Conservation (phyloP, 2,329 filamentous ascomycete species). For the Pseudogymnoascus sp. region DNA sequence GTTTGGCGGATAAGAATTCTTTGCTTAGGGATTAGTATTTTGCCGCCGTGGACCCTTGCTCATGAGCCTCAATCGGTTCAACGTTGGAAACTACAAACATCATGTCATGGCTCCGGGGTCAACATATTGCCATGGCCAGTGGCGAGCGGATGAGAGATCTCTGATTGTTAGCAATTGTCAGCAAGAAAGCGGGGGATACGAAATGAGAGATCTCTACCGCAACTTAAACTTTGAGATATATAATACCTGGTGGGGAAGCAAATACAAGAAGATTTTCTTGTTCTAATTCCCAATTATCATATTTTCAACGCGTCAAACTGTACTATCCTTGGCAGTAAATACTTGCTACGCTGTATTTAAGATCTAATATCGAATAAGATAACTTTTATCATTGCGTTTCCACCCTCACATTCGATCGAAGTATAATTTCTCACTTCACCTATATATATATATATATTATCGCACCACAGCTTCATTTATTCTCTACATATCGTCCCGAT, state of each 20-base stretch:
- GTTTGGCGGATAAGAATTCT: neutral
- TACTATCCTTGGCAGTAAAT: neutral
- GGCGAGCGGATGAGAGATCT: slow-evolving; percentile 1
- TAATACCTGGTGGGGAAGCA: neutral
- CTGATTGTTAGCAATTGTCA: neutral
- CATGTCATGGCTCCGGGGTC: neutral
- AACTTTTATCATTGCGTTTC: neutral
- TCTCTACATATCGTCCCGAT: neutral
- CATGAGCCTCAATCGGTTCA: neutral
- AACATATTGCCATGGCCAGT: neutral
- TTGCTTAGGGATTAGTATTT: neutral
- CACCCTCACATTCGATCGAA: neutral
- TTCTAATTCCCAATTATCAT: neutral
- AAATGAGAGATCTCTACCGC: neutral
- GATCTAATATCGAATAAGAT: neutral
- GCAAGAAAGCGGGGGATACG: neutral
- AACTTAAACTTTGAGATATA: neutral
- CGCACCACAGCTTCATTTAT: neutral
- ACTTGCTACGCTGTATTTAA: neutral
- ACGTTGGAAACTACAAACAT: neutral
- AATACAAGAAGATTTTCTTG: neutral
- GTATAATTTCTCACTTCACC: neutral
- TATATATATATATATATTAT: neutral
- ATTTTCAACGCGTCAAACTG: neutral
- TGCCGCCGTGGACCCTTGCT: neutral